Conservation (phyloP, 441 rosid genomes). For the Bocquillonia castaneifolia region DNA sequence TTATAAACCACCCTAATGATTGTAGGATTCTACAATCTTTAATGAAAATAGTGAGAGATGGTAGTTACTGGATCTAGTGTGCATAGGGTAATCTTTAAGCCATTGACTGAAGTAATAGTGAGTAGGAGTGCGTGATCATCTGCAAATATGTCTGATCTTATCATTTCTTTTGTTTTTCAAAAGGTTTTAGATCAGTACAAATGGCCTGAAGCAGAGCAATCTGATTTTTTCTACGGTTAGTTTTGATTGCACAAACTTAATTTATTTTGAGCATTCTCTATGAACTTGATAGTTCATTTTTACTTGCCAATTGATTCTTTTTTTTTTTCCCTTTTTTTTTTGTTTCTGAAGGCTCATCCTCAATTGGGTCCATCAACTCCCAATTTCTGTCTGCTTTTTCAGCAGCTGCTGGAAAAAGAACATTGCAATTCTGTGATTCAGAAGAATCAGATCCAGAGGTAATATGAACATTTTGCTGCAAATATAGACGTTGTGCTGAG, state of each 20-base stretch:
- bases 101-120: slow-evolving; percentile 5
- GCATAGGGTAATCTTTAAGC: background rate
- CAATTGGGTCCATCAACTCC: slow-evolving; percentile 66
- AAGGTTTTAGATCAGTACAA: slow-evolving; percentile 72
- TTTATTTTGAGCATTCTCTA: slow-evolving; percentile 4
- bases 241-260: slow-evolving; percentile 14
- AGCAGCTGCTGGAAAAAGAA: slow-evolving; percentile 77
- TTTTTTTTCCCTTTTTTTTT: slow-evolving; percentile 21
- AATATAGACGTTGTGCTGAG: slow-evolving; percentile 8
- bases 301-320: slow-evolving; percentile 1
- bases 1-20: background rate
- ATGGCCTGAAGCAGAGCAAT: slow-evolving; percentile 82
- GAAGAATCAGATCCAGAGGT: slow-evolving; percentile 99
- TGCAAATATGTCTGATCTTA: background rate
- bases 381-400: slow-evolving; percentile 82
- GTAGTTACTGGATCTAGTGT: background rate
- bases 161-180: slow-evolving; percentile 12
- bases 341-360: slow-evolving; percentile 62
- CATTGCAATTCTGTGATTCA: slow-evolving; percentile 48
- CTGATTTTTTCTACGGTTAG: slow-evolving; percentile 78
- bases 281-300: slow-evolving; percentile 22
- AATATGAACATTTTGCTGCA: slow-evolving; percentile 18
- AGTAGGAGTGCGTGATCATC: slow-evolving; percentile 5
- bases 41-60: background rate
- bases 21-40: background rate